These are phyloP conservation scores for Onygena corvina DNA, from an alignment of 2,329 filamentous ascomycete genomes.

Conservation along the genomic window DNA sequence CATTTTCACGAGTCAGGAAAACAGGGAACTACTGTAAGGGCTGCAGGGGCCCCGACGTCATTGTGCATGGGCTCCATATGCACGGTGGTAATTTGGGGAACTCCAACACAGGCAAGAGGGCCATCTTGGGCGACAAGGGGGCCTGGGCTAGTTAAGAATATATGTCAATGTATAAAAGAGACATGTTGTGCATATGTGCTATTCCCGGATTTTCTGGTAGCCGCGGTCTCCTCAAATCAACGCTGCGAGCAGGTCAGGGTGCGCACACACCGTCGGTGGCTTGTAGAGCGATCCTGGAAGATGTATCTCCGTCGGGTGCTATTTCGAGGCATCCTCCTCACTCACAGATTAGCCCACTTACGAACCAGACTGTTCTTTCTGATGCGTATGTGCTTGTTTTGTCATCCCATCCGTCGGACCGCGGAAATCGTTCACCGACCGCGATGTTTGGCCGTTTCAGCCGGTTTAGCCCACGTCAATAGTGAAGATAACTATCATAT, in stretches of 20 bases:
- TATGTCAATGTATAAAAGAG: not conserved
- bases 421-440: not conserved
- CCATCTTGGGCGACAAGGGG: not conserved
- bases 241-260: not conserved
- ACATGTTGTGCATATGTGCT: not conserved
- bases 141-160: too few relatives aligned
- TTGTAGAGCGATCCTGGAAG: not conserved
- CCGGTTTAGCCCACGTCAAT: too few relatives aligned
- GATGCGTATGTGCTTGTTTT: too few relatives aligned
- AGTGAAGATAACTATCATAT: too few relatives aligned
- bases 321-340: not conserved
- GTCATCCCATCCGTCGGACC: not conserved
- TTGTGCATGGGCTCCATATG: not conserved
- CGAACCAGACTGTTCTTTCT: not conserved
- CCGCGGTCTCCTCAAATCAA: not conserved
- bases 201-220: not conserved
- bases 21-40: not conserved
- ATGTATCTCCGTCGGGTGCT: not conserved
- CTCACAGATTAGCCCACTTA: not conserved
- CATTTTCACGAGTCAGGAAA: not conserved
- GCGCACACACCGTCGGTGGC: not conserved
- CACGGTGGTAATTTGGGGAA: not conserved
- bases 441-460: not conserved
- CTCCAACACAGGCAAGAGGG: not conserved
- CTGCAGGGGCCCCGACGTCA: too few relatives aligned